Evolutionary conservation across 371 early-diverging fungal genomes (phyloP).

Genomic region (Apophysomyces ossiformis): DNA sequence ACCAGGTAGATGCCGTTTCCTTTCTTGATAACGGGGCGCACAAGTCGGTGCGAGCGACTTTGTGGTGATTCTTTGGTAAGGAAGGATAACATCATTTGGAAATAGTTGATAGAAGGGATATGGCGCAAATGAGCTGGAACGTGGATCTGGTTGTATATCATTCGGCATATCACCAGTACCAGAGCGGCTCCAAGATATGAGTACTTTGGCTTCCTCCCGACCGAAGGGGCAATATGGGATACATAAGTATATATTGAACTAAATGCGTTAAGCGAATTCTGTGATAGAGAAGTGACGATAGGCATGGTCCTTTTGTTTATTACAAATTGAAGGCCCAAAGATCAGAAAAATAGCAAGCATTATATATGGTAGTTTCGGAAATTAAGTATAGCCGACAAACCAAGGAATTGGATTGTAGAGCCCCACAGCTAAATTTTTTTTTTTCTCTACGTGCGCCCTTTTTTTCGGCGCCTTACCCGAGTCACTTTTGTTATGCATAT

Average conservation of each 20-base stretch:
- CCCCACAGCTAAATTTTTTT: too few species aligned
- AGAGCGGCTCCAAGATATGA: not conserved
- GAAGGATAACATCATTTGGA: not conserved
- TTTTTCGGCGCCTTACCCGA: not conserved
- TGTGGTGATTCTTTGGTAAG: conserved; percentile 6
- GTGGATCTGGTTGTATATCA: not conserved
- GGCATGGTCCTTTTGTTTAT: not conserved
- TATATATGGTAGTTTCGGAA: not conserved
- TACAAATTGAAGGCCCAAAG: too few species aligned
- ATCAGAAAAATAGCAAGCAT: not conserved
- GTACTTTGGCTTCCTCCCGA: not conserved
- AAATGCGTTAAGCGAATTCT: not conserved
- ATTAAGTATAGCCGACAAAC: not conserved
- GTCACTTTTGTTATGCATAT: not conserved
- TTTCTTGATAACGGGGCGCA: conserved; percentile 13
- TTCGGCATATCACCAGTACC: not conserved
- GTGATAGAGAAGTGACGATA: not conserved
- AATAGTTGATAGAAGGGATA: conserved; percentile 15
- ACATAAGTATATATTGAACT: not conserved
- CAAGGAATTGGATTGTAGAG: not conserved
- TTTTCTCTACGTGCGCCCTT: too few species aligned
- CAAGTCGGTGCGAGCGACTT: conserved; percentile 14
- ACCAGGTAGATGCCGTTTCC: conserved; percentile 20
- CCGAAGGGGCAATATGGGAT: not conserved
- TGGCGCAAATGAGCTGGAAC: conserved; percentile 19